Percentiles rank a stretch among this genome's conserved stretches.
Conservation (phyloP, 352 stramenopile genomes). For the Phytopythium montanum region DNA sequence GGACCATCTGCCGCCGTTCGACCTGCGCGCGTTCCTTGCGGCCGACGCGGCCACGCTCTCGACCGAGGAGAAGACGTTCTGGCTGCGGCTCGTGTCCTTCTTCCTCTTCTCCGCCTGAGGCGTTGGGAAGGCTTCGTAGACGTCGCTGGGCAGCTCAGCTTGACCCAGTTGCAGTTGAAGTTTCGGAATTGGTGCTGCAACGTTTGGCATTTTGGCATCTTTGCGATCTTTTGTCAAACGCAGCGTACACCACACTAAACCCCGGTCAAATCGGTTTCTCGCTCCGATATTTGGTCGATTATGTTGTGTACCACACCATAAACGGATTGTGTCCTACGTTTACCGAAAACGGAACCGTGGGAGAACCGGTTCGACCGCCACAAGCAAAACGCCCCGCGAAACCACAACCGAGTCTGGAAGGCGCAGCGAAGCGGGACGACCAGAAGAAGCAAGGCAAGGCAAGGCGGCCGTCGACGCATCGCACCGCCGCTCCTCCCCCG, state of each 20-base stretch:
- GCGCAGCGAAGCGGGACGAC: neutral
- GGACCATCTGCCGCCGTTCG: constrained; percentile 9
- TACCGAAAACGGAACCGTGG: neutral
- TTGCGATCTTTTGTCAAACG: too few relatives aligned
- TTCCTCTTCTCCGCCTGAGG: constrained; percentile 34
- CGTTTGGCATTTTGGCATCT: too few relatives aligned
- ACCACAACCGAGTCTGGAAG: neutral
- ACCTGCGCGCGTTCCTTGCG: constrained; percentile 28
- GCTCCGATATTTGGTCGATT: too few relatives aligned
- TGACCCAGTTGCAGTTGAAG: neutral
- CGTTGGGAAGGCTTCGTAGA: too few relatives aligned
- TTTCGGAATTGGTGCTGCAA: too few relatives aligned
- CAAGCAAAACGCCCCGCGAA: neutral
- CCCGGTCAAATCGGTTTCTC: too few relatives aligned
- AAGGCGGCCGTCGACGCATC: neutral
- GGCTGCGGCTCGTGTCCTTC: constrained; percentile 57
- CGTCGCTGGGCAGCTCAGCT: neutral
- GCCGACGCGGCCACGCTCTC: constrained; percentile 19
- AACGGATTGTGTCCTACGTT: neutral
- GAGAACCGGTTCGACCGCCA: neutral
- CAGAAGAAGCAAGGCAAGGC: neutral
- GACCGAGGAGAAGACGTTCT: constrained; percentile 40
- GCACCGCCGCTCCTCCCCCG: too few relatives aligned
- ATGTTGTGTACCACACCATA: neutral
- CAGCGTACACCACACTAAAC: neutral